A percentile compares a stretch with the other conserved stretches of the same genome.
Conservation (phyloP, 306 rosid genomes). For the Cucumis sativus region Cucumber_9930_V3 NC_026656.2:21000001-21000500, state of each 20-base stretch:
- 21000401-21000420: slow-evolving; percentile 84
- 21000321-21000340: slow-evolving; percentile 79
- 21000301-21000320: slow-evolving; percentile 38
- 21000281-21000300: not conserved
- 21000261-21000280: not conserved
- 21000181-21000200: not conserved
- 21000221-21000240: not conserved
- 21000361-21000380: slow-evolving; percentile 67
- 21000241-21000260: not conserved
- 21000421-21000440: slow-evolving; percentile 74
- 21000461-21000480: not conserved
- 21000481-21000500: not conserved
- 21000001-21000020: not conserved
- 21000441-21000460: slow-evolving; percentile 37
- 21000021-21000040: slow-evolving; percentile 34
- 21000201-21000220: not conserved
- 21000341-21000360: slow-evolving; percentile 58
- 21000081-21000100: slow-evolving; percentile 77
- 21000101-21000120: slow-evolving; percentile 77
- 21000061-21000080: slow-evolving; percentile 64
- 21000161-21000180: not conserved
- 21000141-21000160: slow-evolving; percentile 79
- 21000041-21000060: slow-evolving; percentile 68
- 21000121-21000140: slow-evolving; percentile 65
- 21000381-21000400: slow-evolving; percentile 68